phyloP scores from a whole-genome alignment of 176 grass and related monocot genomes.

The Phoenix roebelenii region DNA sequence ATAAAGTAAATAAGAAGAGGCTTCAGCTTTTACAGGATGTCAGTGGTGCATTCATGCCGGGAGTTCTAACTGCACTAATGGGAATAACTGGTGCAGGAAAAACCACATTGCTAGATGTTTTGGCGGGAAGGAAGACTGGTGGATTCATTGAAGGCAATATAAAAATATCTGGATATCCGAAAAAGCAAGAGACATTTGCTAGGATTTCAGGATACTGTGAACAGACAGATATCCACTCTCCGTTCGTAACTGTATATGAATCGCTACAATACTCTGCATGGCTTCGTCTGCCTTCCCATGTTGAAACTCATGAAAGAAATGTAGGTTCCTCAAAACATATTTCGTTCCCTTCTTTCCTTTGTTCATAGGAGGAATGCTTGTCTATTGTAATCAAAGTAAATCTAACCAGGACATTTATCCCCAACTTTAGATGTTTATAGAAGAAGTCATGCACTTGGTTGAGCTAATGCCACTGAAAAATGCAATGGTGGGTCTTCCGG shows the following conservation, averaged over 20 bases:
- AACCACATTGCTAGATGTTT: constrained; percentile 88
- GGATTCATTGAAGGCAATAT: constrained; percentile 65
- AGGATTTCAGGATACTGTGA: constrained; percentile 93
- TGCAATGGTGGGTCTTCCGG: constrained; percentile 65
- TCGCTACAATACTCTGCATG: constrained; percentile 74
- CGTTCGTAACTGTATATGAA: constrained; percentile 73
- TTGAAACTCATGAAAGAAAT: constrained; percentile 52
- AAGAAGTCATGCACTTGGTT: constrained; percentile 84
- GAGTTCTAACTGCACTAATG: constrained; percentile 90
- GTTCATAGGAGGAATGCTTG: background rate
- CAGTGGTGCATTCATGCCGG: constrained; percentile 70
- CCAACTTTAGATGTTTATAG: constrained; percentile 66
- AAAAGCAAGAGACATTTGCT: constrained; percentile 86
- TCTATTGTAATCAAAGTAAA: background rate
- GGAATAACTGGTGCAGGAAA: constrained; percentile 93
- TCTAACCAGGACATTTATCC: background rate
- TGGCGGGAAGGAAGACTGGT: constrained; percentile 91
- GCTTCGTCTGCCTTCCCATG: constrained; percentile 84
- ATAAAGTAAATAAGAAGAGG: constrained; percentile 63
- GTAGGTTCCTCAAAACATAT: constrained; percentile 29
- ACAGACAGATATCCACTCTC: constrained; percentile 78
- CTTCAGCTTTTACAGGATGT: constrained; percentile 77
- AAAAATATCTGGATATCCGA: constrained; percentile 69
- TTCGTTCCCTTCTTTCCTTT: background rate
- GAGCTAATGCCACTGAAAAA: constrained; percentile 65